Evolutionary conservation across 2,329 filamentous ascomycete species (phyloP).

Genomic region (Hymenoscyphus fraxineus): DNA sequence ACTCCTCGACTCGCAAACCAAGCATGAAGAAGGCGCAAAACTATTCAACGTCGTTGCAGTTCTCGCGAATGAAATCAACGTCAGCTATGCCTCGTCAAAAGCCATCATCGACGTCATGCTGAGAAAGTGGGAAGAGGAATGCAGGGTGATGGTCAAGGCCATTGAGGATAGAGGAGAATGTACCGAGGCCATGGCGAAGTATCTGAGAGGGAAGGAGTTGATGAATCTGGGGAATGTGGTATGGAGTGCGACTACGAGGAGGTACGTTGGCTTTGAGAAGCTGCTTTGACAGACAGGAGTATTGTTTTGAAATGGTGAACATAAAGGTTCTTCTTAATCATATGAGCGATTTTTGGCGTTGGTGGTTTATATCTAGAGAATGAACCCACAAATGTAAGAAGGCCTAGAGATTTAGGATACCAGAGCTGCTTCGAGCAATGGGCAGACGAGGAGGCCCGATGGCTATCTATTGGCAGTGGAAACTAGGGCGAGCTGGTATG

Average conservation of each 20-base stretch:
- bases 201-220: neutral
- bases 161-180: neutral
- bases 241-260: neutral
- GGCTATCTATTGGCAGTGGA: no score
- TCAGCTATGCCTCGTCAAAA: neutral
- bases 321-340: neutral
- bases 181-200: neutral
- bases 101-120: conserved; percentile 1
- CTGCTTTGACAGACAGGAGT: neutral
- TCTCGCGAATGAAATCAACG: neutral
- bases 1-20: neutral
- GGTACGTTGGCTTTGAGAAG: neutral
- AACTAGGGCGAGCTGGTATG: no score
- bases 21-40: neutral
- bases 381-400: neutral
- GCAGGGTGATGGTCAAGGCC: neutral
- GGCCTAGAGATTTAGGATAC: no score
- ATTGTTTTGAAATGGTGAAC: neutral
- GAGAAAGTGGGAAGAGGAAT: neutral
- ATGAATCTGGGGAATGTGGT: neutral
- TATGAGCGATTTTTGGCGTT: neutral
- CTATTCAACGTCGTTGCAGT: neutral
- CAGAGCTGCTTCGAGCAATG: no score
- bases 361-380: neutral
- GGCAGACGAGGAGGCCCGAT: no score